Evolutionary conservation across 129 eudicot species (phyloP), one percentile per base, ranked within the genome.

Genomic region (Arctium minus): DNA sequence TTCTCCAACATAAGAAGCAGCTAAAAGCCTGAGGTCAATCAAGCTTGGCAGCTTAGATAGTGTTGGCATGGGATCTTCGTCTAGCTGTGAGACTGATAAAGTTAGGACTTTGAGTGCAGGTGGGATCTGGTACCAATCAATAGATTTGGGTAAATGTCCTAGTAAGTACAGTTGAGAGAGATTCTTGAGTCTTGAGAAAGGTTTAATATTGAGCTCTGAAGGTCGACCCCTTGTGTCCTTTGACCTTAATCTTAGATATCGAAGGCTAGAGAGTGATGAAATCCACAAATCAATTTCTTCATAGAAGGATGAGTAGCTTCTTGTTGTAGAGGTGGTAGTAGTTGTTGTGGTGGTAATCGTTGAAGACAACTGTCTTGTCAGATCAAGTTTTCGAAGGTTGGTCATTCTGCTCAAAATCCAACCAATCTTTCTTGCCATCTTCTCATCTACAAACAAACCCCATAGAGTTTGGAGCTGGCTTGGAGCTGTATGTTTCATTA

Each of bases 391-490:
- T 8, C 72, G 70, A 6, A 84, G 76, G 80, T 84, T 79, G 30
- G 64, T 79, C 84, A 84, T 73, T 69, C 77, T 35, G 42, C 32
- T 65, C 75, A 84, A 84, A 48, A 46, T 36, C 10, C 6, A 76
- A 73, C 80, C 84, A 22, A 76, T 70, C 65, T 42, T 84, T 33
- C 64, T 65, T 73, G 84, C 79, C 37, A 79, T 84, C 60, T 79
- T 73, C 4, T 80, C 84, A 37, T 84, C 87, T 79, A 84, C 46
- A 74, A 79, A 79, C 80, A 84, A 75, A 42, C 84, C 87, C 84
- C 80, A 42, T 22, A 84, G 80, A 68, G 84, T 84, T 32, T 84
- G 87, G 44, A 79, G 87, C 71, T 84, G 87, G 84, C 62, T 73
- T 64, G 73, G 74, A 84, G 71, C 75, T 27, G 22, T 84, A 69